Percentiles rank a stretch among this genome's conserved stretches.
phyloP scores from a whole-genome alignment of 73 alveolate genomes.

The Paraurostyla sp. region DNA sequence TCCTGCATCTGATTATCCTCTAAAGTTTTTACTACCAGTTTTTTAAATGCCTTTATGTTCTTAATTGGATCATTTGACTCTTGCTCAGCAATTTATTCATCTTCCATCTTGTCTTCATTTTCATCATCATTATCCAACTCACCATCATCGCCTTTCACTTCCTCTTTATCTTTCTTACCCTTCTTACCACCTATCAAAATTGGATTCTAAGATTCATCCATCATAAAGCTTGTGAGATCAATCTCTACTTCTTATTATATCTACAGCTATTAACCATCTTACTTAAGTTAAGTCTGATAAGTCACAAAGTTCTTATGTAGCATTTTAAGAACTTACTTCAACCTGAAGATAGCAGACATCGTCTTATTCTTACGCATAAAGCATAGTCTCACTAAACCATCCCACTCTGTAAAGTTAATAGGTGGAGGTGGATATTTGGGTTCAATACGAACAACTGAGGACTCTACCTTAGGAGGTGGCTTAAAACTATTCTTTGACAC shows the following conservation, averaged over 20 bases:
- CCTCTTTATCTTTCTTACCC: slow-evolving; percentile 32
- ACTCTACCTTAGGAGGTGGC: slow-evolving; percentile 99
- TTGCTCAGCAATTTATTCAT: slow-evolving; percentile 51
- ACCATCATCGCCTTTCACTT: slow-evolving; percentile 65
- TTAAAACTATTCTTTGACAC: slow-evolving; percentile 96
- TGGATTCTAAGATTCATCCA: slow-evolving; percentile 28
- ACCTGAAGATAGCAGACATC: slow-evolving; percentile 95
- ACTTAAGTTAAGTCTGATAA: slow-evolving; percentile 54
- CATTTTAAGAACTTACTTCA: slow-evolving; percentile 91
- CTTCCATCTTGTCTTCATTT: slow-evolving; percentile 72
- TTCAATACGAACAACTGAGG: slow-evolving; percentile 98
- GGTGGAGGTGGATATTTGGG: slow-evolving; percentile 97
- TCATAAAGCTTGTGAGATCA: slow-evolving; percentile 29
- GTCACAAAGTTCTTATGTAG: slow-evolving; percentile 87
- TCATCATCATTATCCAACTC: slow-evolving; percentile 63
- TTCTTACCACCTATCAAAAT: neutral
- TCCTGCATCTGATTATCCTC: slow-evolving; percentile 83
- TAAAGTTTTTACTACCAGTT: slow-evolving; percentile 78
- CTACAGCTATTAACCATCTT: neutral
- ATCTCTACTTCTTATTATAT: neutral
- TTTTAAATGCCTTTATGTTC: slow-evolving; percentile 81
- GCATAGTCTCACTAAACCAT: slow-evolving; percentile 97
- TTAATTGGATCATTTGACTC: slow-evolving; percentile 61
- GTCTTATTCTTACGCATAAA: slow-evolving; percentile 98
- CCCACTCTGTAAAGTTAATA: slow-evolving; percentile 98